Evolutionary conservation across 1,139 yeast genomes (phyloP).

Genomic region (Yamadazyma taylorii): DNA sequence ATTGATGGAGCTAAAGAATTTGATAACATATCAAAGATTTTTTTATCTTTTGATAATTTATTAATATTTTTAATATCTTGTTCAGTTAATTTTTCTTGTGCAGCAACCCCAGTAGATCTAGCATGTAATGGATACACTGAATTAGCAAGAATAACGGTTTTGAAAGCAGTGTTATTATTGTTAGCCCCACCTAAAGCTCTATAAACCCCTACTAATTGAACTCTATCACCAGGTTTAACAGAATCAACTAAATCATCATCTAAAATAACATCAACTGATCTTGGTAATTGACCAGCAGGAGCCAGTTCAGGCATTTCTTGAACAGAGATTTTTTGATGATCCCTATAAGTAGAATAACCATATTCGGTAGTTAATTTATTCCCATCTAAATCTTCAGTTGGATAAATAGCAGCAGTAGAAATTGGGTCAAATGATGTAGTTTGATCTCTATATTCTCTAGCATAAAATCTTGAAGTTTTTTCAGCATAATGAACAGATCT

Average conservation of each 20-base stretch:
- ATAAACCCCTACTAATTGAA: slow-evolving; percentile 92
- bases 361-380: slow-evolving; percentile 86
- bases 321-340: slow-evolving; percentile 88
- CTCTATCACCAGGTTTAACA: slow-evolving; percentile 95
- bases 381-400: slow-evolving; percentile 91
- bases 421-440: slow-evolving; percentile 88
- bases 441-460: slow-evolving; percentile 90
- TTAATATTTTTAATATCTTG: slow-evolving; percentile 85
- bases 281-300: slow-evolving; percentile 96
- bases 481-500: slow-evolving; percentile 95
- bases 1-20: slow-evolving; percentile 94
- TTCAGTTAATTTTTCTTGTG: slow-evolving; percentile 75
- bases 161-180: slow-evolving; percentile 66
- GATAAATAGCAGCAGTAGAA: slow-evolving; percentile 84
- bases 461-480: slow-evolving; percentile 76
- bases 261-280: slow-evolving; percentile 85
- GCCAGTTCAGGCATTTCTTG: slow-evolving; percentile 99
- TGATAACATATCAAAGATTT: slow-evolving; percentile 76
- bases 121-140: slow-evolving; percentile 89
- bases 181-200: slow-evolving; percentile 87
- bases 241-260: slow-evolving; percentile 93
- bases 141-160: slow-evolving; percentile 80
- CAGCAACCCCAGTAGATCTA: slow-evolving; percentile 81
- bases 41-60: slow-evolving; percentile 62
- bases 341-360: slow-evolving; percentile 90